phyloP scores from a whole-genome alignment of 2,329 filamentous ascomycete species.

The Claviceps africana region DNA sequence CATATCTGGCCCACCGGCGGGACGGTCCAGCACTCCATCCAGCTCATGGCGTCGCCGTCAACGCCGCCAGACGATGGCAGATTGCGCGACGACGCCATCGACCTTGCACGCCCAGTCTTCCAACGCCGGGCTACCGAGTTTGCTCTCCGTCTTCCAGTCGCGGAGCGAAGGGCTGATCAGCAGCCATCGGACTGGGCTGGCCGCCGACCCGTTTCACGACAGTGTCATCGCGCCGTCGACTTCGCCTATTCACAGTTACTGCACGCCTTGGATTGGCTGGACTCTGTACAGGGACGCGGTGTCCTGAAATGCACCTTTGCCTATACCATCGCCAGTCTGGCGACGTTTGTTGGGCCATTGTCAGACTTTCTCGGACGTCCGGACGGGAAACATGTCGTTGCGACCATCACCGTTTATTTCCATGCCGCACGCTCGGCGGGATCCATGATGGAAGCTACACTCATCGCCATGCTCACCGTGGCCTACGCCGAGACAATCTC shows the following conservation, averaged over 20 bases:
- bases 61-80: conserved; percentile 4
- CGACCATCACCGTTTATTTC: conserved; percentile 83
- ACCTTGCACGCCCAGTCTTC: not conserved
- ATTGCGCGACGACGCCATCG: conserved; percentile 1
- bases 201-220: not conserved
- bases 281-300: conserved; percentile 56
- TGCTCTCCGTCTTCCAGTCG: not conserved
- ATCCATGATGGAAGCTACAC: conserved; percentile 69
- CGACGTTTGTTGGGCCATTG: conserved; percentile 61
- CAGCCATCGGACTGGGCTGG: not conserved
- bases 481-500: conserved; percentile 53
- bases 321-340: conserved; percentile 68
- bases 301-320: conserved; percentile 79
- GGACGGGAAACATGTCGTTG: conserved; percentile 81
- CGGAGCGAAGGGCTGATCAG: not conserved
- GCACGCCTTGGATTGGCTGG: conserved; percentile 31
- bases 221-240: not conserved
- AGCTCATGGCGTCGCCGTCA: not conserved
- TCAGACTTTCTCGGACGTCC: conserved; percentile 61
- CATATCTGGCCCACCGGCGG: not conserved
- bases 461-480: conserved; percentile 61
- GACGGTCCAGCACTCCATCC: not conserved
- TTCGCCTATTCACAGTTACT: not conserved
- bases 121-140: not conserved
- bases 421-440: conserved; percentile 71